Conservation (phyloP, 1,139 yeast genomes). For the Torulaspora globosa region DNA sequence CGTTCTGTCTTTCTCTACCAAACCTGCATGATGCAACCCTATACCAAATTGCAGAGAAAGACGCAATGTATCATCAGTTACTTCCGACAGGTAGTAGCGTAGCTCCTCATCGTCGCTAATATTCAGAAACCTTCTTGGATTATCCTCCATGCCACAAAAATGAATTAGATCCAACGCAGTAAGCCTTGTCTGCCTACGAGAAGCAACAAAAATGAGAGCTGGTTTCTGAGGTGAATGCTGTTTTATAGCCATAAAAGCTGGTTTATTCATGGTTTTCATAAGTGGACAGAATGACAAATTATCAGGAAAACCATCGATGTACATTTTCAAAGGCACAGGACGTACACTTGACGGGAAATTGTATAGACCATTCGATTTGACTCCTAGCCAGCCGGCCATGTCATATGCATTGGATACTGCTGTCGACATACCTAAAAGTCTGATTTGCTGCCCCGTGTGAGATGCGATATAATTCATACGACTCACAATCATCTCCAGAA, state of each 20-base stretch:
- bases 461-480: conserved; percentile 91
- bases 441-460: conserved; percentile 66
- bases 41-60: conserved; percentile 90
- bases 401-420: conserved; percentile 98
- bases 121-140: conserved; percentile 80
- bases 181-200: conserved; percentile 92
- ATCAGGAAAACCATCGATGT: conserved; percentile 95
- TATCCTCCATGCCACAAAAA: conserved; percentile 89
- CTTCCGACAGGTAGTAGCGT: conserved; percentile 55
- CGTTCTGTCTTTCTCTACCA: conserved; percentile 84
- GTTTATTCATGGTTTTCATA: conserved; percentile 98
- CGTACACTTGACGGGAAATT: conserved; percentile 95
- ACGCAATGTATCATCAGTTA: conserved; percentile 84
- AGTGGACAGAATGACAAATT: conserved; percentile 90
- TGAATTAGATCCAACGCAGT: conserved; percentile 93
- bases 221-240: conserved; percentile 94
- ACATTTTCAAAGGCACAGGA: conserved; percentile 97
- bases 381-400: conserved; percentile 97
- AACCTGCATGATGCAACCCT: conserved; percentile 96
- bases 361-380: conserved; percentile 71
- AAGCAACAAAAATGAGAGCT: conserved; percentile 90
- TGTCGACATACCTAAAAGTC: conserved; percentile 91
- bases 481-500: conserved; percentile 96
- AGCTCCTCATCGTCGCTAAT: conserved; percentile 72
- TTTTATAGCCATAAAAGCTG: conserved; percentile 93